Evolutionary conservation across 495 filamentous ascomycete genomes (phyloP), one percentile per base, ranked within the genome.

Genomic region (Aspergillus taichungensis): DNA sequence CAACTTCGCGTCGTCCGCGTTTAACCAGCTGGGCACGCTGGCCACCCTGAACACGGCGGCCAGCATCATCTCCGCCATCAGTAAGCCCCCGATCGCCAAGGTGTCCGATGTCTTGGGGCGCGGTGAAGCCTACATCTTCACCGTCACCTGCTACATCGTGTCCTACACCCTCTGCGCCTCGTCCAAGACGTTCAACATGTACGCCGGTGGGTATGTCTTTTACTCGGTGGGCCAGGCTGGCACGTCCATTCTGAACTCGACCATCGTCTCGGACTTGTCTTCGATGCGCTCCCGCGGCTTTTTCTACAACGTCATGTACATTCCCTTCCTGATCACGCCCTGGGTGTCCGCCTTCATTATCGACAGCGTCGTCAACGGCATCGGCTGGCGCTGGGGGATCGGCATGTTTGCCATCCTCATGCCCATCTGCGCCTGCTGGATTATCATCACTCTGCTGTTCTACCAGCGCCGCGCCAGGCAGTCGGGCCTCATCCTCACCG

Each of bases 321-420:
- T 69, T 14, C 71, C 71, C 0, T 75, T 70, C 41, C 59, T 75
- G 0, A 42, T 72, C 44, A 72, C 64, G 0, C 66, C 69, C 0
- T 75, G 69, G 68, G 50, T 66, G 1, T 57, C 67, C 1, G 68
- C 63, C 6, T 66, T 67, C 42, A 74, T 74, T 35, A 57, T 67
- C 13, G 57, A 69, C 3, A 72, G 68, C 40, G 68, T 71, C 7
- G 62, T 67, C 8, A 43, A 59, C 6, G 68, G 68, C 0, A 72
- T 74, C 37, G 71, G 71, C 27, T 74, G 71, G 71, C 62, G 68
- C 18, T 74, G 71, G 71, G 68, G 69, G 10, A 73, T 73, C 36
- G 71, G 71, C 46, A 73, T 74, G 66, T 61, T 72, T 8, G 71
- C 67, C 12, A 71, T 74, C 27, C 50, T 74, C 31, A 69, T 71